phyloP scores from a whole-genome alignment of 768 basidiomycete species.

The Kwoniella bestiolae region DNA sequence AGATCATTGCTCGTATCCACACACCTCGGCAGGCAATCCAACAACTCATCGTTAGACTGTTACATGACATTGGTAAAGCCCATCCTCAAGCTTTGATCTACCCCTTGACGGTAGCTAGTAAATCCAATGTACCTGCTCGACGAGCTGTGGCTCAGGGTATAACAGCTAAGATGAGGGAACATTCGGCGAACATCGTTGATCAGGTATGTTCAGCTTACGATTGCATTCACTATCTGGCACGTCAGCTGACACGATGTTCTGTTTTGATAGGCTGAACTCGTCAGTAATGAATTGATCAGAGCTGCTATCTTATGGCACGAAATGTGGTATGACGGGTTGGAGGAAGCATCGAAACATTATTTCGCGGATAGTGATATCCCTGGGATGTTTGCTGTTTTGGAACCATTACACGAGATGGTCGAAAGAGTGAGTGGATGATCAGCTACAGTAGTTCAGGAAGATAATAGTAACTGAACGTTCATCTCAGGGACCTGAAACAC shows the following conservation, averaged over 20 bases:
- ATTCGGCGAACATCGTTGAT: slow-evolving; percentile 81
- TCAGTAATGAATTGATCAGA: slow-evolving; percentile 92
- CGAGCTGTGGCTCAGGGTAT: slow-evolving; percentile 81
- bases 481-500: slow-evolving; percentile 85
- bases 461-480: too few species aligned
- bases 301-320: slow-evolving; percentile 99
- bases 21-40: slow-evolving; percentile 86
- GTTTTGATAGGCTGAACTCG: slow-evolving; percentile 70
- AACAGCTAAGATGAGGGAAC: slow-evolving; percentile 91
- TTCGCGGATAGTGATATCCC: slow-evolving; percentile 97
- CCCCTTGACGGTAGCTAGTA: slow-evolving; percentile 87
- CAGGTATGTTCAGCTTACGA: slow-evolving; percentile 64
- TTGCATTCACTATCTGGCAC: slow-evolving; percentile 1
- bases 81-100: slow-evolving; percentile 98
- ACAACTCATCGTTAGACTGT: slow-evolving; percentile 81
- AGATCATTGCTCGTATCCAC: slow-evolving; percentile 99
- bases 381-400: slow-evolving; percentile 91
- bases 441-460: too few species aligned
- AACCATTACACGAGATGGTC: slow-evolving; percentile 89
- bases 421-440: slow-evolving; percentile 69
- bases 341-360: slow-evolving; percentile 94
- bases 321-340: slow-evolving; percentile 96
- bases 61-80: slow-evolving; percentile 90
- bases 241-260: not conserved
- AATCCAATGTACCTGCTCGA: slow-evolving; percentile 83